Evolutionary conservation across 78 protist genomes (phyloP).

Genomic region (Dictyostelium capitatum): DNA sequence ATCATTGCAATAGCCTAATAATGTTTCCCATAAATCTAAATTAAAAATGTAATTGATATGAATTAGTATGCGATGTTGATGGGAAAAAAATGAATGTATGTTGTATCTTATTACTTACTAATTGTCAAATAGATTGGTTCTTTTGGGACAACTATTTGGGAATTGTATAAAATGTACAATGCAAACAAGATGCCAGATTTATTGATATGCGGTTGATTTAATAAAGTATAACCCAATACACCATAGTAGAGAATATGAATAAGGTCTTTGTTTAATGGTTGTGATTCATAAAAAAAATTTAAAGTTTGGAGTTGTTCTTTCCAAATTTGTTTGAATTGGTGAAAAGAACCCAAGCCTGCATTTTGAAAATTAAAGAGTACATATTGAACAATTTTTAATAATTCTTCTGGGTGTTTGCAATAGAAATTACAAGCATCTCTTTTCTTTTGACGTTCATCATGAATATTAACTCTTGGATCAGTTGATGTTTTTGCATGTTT

Average conservation of each 20-base stretch:
- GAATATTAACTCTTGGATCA: neutral
- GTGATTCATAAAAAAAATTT: slow-evolving; percentile 19
- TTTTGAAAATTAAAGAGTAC: slow-evolving; percentile 33
- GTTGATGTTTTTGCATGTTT: neutral
- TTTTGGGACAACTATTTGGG: slow-evolving; percentile 21
- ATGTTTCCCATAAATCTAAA: slow-evolving; percentile 49
- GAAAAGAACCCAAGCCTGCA: neutral
- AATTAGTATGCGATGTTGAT: neutral
- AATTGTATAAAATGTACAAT: slow-evolving; percentile 35
- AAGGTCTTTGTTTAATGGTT: neutral
- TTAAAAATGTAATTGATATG: neutral
- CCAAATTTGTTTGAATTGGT: slow-evolving; percentile 41
- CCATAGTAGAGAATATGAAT: slow-evolving; percentile 62
- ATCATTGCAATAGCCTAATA: slow-evolving; percentile 43
- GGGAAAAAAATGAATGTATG: neutral
- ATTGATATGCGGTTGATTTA: slow-evolving; percentile 30
- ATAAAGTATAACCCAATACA: slow-evolving; percentile 41
- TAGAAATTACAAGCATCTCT: neutral
- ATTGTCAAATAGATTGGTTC: slow-evolving; percentile 22
- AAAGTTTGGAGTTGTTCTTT: neutral
- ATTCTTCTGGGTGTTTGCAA: slow-evolving; percentile 22
- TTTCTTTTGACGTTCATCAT: slow-evolving; percentile 16
- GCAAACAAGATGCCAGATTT: slow-evolving; percentile 42
- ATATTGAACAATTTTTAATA: slow-evolving; percentile 13
- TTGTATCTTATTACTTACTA: slow-evolving; percentile 32